phyloP scores from a whole-genome alignment of 2,329 filamentous ascomycete species.

The Xylariaceae sp. region DNA sequence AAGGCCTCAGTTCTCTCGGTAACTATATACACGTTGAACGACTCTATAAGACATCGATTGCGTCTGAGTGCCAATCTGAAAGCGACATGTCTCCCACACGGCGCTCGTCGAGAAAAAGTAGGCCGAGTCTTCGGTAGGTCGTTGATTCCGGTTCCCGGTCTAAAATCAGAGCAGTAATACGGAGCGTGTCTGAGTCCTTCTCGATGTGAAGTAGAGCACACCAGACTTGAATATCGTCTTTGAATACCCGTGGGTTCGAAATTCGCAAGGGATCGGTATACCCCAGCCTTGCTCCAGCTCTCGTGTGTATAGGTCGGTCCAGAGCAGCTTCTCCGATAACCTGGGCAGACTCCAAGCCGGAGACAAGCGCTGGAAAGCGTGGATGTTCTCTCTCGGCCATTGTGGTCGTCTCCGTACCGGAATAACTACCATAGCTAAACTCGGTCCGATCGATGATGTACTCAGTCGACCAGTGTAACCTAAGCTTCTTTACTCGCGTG shows the following conservation, averaged over 20 bases:
- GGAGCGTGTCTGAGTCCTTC: not conserved
- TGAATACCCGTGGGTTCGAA: not conserved
- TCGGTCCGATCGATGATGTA: conserved; percentile 10
- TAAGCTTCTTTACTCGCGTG: conserved; percentile 3
- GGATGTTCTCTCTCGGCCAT: conserved; percentile 19
- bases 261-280: too few relatives aligned
- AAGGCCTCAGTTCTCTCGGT: too few relatives aligned
- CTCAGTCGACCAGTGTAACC: conserved; percentile 5
- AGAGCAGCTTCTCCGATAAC: conserved; percentile 18
- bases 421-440: conserved; percentile 14
- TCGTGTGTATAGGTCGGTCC: not conserved
- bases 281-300: not conserved
- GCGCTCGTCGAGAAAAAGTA: not conserved
- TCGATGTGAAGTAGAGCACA: conserved; percentile 13
- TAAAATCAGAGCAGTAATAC: conserved; percentile 6
- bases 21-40: too few relatives aligned
- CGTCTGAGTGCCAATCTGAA: not conserved
- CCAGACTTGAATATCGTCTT: conserved; percentile 6
- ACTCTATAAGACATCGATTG: conserved; percentile 2
- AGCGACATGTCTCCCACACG: not conserved
- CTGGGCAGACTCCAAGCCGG: not conserved
- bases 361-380: conserved; percentile 13
- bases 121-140: conserved; percentile 2
- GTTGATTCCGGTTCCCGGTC: not conserved
- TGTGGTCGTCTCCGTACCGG: not conserved